phyloP scores from a whole-genome alignment of 495 filamentous ascomycete genomes.

The Aspergillus heteromorphus region DNA sequence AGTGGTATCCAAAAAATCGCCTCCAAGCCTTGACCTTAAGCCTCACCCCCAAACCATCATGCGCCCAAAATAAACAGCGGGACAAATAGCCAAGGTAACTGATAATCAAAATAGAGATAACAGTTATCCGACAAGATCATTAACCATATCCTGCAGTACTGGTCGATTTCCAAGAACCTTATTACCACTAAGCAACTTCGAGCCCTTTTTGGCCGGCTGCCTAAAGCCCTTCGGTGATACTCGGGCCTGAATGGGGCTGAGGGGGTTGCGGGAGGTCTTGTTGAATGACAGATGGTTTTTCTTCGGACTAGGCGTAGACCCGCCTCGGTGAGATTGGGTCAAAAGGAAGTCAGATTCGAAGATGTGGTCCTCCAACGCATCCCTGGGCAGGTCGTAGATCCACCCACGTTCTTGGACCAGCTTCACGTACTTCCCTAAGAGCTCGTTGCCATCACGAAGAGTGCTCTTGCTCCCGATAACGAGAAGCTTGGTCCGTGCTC shows the following conservation, averaged over 20 bases:
- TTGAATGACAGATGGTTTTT: conserved; percentile 19
- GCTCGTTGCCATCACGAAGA: conserved; percentile 63
- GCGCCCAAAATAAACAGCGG: conserved; percentile 1
- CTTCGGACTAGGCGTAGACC: conserved; percentile 13
- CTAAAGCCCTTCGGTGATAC: conserved; percentile 19
- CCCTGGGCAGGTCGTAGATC: conserved; percentile 63
- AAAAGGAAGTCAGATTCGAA: conserved; percentile 42
- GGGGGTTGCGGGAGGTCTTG: conserved; percentile 22
- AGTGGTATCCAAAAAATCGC: neutral
- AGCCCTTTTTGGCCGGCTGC: conserved; percentile 35
- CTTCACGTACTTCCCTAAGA: conserved; percentile 67
- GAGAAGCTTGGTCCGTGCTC: conserved; percentile 83
- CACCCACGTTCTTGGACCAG: conserved; percentile 69
- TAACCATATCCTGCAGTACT: conserved; percentile 50
- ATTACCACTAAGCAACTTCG: conserved; percentile 30
- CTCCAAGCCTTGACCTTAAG: neutral
- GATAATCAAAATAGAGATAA: conserved; percentile 13
- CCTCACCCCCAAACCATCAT: neutral
- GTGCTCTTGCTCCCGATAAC: conserved; percentile 78
- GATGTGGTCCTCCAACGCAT: conserved; percentile 61
- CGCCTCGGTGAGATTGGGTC: conserved; percentile 12
- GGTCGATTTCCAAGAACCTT: conserved; percentile 38
- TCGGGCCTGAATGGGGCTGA: conserved; percentile 32
- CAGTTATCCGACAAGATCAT: conserved; percentile 39
- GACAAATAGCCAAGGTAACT: conserved; percentile 1